phyloP scores from a whole-genome alignment of 2,329 filamentous ascomycete genomes.

The Apiospora koreana region DNA sequence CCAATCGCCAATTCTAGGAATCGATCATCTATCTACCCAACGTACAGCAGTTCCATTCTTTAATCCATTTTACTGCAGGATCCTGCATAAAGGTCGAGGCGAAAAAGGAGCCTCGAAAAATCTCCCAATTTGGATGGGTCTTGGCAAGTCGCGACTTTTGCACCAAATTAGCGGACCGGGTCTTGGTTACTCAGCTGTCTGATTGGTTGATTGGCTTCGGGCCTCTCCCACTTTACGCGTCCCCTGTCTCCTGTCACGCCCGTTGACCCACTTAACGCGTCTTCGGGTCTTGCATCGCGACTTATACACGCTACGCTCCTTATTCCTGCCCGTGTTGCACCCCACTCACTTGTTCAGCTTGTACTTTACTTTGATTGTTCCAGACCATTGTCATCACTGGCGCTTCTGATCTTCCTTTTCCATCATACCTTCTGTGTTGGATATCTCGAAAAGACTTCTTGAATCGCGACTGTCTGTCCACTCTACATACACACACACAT shows the following conservation, averaged over 20 bases:
- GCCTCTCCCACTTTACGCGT: conserved; percentile 3
- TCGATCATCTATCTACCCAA: not conserved
- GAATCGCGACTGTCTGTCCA: not conserved
- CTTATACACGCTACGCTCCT: conserved; percentile 10
- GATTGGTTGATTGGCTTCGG: not conserved
- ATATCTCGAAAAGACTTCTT: not conserved
- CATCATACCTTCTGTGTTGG: conserved; percentile 8
- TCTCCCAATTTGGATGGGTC: not conserved
- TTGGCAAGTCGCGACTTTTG: conserved; percentile 4
- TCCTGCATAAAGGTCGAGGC: not conserved
- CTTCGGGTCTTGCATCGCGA: not conserved
- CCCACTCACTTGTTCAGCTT: not conserved
- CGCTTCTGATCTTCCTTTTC: not conserved
- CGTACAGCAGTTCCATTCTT: not conserved
- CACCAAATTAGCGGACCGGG: not conserved
- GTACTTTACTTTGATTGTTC: not conserved
- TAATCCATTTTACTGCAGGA: not conserved
- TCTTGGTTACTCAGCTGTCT: not conserved
- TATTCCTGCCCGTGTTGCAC: not conserved
- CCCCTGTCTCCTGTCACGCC: not conserved
- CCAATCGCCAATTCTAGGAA: not conserved
- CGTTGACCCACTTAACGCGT: not conserved
- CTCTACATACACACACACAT: not conserved
- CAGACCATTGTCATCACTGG: not conserved
- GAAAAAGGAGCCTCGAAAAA: not conserved